These are phyloP conservation scores for Apiotrichum gracile DNA, from an alignment of 1,284 basidiomycete genomes.

Conservation along the genomic window DNA sequence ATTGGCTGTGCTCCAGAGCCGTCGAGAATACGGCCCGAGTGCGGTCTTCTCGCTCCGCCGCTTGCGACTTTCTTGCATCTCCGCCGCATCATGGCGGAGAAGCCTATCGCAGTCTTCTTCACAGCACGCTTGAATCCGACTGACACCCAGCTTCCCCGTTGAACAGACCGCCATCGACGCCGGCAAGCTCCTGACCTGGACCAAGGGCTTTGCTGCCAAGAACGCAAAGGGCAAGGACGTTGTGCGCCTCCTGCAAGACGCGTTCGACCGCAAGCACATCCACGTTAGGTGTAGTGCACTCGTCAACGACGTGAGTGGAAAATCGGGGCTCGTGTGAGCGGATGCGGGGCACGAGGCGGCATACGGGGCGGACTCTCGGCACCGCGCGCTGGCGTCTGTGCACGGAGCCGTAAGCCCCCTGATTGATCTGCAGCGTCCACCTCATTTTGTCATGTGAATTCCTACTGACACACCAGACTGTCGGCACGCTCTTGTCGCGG, in stretches of 20 bases:
- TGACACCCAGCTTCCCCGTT: constrained; percentile 68
- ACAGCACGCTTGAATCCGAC: too few relatives aligned
- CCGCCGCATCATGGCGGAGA: too few relatives aligned
- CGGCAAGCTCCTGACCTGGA: constrained; percentile 90
- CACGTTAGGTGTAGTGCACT: constrained; percentile 90
- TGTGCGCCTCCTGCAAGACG: constrained; percentile 83
- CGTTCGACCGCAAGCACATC: constrained; percentile 87
- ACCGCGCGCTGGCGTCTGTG: too few relatives aligned
- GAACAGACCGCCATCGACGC: constrained; percentile 88
- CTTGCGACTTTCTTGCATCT: too few relatives aligned
- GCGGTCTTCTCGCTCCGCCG: too few relatives aligned
- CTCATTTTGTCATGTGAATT: not conserved
- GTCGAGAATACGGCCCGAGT: too few relatives aligned
- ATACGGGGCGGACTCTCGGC: too few relatives aligned
- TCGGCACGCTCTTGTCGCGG: constrained; percentile 85
- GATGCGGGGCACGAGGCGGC: too few relatives aligned
- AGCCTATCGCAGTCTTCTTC: not conserved
- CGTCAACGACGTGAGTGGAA: constrained; percentile 81
- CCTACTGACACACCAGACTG: constrained; percentile 58
- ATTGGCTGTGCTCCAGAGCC: too few relatives aligned
- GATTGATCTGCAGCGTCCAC: not conserved
- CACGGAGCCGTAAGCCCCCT: too few relatives aligned
- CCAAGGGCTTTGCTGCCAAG: constrained; percentile 89
- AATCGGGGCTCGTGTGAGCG: too few relatives aligned
- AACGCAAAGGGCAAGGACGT: constrained; percentile 90